phyloP scores from a whole-genome alignment of 352 stramenopile species.

The Phytophthora crassamura region DNA sequence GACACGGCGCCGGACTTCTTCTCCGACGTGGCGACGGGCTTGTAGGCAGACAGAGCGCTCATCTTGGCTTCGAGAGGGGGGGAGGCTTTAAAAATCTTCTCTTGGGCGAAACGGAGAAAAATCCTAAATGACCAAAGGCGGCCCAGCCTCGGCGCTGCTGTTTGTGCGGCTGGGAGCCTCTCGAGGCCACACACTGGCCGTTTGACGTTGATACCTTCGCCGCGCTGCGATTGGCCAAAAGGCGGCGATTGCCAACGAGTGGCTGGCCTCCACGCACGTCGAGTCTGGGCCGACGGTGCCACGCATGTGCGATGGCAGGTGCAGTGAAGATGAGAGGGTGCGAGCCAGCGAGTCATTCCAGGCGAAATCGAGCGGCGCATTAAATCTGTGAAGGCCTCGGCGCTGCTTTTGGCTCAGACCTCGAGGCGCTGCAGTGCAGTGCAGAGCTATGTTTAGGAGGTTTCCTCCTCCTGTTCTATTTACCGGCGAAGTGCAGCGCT shows the following conservation, averaged over 20 bases:
- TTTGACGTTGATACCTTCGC: constrained; percentile 41
- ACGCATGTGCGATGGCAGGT: constrained; percentile 2
- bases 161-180: constrained; percentile 20
- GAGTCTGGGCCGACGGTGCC: background rate
- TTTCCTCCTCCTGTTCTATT: no score
- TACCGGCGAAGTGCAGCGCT: no score
- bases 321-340: constrained; percentile 3
- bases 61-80: constrained; percentile 49
- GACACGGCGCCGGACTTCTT: constrained; percentile 60
- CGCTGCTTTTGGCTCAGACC: no score
- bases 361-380: no score
- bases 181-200: constrained; percentile 48
- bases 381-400: no score
- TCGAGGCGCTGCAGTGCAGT: no score
- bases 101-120: constrained; percentile 81
- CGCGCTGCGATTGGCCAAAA: constrained; percentile 51
- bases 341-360: background rate
- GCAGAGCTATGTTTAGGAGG: no score
- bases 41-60: constrained; percentile 80
- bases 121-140: constrained; percentile 75
- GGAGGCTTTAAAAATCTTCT: constrained; percentile 55
- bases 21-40: constrained; percentile 82
- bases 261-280: constrained; percentile 42
- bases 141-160: background rate
- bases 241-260: constrained; percentile 57